These are phyloP conservation scores for Perkinsela sp. DNA, from an alignment of 208 protist species.

Conservation along the genomic window DNA sequence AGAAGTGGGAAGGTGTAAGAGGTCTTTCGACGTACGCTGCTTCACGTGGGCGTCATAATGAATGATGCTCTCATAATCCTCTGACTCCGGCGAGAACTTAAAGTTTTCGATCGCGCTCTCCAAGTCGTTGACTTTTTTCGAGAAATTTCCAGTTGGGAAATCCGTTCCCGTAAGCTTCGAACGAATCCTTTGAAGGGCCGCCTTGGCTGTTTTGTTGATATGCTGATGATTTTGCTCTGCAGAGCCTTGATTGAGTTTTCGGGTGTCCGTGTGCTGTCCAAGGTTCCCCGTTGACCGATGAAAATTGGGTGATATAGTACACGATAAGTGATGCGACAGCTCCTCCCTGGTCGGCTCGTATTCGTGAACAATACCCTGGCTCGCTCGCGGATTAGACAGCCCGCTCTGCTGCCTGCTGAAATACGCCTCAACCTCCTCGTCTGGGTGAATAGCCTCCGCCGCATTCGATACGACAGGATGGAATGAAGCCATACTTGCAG, in stretches of 20 bases:
- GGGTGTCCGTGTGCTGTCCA: not conserved
- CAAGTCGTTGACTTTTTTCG: conserved; percentile 1
- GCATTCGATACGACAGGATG: not conserved
- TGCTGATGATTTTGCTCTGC: conserved; percentile 3
- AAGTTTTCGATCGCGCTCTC: not conserved
- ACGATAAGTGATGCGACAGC: not conserved
- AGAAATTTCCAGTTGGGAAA: conserved; percentile 14
- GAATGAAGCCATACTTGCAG: not conserved
- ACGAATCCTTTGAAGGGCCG: conserved; percentile 53
- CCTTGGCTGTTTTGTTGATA: conserved; percentile 45
- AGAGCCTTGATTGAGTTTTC: not conserved
- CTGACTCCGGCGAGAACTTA: not conserved
- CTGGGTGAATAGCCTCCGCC: not conserved
- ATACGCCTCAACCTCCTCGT: not conserved
- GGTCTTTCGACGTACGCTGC: not conserved
- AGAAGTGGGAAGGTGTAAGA: not conserved
- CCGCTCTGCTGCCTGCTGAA: not conserved
- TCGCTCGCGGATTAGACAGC: not conserved
- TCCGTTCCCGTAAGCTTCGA: conserved; percentile 70
- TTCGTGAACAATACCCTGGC: not conserved
- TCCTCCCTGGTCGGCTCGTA: not conserved
- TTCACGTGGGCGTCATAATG: not conserved
- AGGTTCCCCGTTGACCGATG: not conserved
- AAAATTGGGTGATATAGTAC: not conserved
- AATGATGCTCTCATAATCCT: not conserved